Conservation (phyloP, 768 basidiomycete species). For the Hygrophoropsis aurantiaca region DNA sequence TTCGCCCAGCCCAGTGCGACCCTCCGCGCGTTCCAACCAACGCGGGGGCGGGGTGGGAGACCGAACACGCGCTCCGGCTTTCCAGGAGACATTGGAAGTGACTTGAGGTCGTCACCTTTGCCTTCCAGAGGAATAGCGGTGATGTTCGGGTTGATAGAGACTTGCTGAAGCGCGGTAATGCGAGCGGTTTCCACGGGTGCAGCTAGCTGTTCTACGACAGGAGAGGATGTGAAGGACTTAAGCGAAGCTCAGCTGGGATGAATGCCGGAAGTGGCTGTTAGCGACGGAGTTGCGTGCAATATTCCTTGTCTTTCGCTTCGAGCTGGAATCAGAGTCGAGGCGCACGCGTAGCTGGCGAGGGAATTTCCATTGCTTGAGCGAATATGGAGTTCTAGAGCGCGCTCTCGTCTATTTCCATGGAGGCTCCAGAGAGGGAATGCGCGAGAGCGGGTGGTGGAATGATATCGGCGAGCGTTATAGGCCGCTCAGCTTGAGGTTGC, state of each 20-base stretch:
- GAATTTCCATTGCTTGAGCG: constrained; percentile 42
- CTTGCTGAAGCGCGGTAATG: constrained; percentile 34
- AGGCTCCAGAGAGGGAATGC: constrained; percentile 47
- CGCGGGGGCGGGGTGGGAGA: constrained; percentile 45
- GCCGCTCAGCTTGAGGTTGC: constrained; percentile 17
- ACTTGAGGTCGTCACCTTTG: constrained; percentile 29
- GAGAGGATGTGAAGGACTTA: constrained; percentile 32
- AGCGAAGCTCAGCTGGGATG: too few relatives aligned
- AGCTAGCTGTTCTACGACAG: constrained; percentile 29
- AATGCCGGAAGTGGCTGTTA: too few relatives aligned
- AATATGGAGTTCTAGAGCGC: constrained; percentile 57
- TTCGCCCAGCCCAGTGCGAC: constrained; percentile 63
- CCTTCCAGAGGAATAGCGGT: constrained; percentile 37
- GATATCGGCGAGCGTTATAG: constrained; percentile 70
- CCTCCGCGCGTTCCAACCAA: constrained; percentile 53
- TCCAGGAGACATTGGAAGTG: neutral
- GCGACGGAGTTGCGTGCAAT: constrained; percentile 17
- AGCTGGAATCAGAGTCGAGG: constrained; percentile 45
- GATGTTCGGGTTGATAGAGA: constrained; percentile 40
- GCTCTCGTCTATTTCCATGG: constrained; percentile 47
- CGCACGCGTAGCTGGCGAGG: constrained; percentile 34
- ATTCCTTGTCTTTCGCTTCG: constrained; percentile 31
- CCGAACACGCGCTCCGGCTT: constrained; percentile 17
- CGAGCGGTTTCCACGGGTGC: constrained; percentile 16
- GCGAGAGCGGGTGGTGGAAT: constrained; percentile 63